Evolutionary conservation across 2,329 filamentous ascomycete genomes (phyloP), one percentile per base, ranked within the genome.

Genomic region (Colletotrichum phormii): DNA sequence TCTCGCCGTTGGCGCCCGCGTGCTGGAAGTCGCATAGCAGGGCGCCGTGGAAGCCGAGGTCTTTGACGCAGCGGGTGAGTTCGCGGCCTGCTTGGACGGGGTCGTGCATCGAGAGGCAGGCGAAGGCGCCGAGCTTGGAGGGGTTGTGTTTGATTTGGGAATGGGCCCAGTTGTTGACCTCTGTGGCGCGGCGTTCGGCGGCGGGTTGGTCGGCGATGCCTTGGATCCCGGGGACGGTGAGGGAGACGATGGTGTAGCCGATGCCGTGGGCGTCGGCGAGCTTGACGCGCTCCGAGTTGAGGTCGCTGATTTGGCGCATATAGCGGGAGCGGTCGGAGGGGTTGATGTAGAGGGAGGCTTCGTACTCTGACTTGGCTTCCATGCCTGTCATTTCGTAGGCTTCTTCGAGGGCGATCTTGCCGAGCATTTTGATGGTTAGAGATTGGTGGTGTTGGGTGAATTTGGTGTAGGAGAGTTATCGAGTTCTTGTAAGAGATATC

Each of bases 21-120:
- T 88, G 86, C 77, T 93, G 91, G 2, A 86, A 89, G 77, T 92
- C 89, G 77, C 91, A 91, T 58, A 93, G 85, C 5, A 93, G 81
- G 4, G 86, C 89, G 3, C 91, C 90, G 72, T 89, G 86, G 82
- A 92, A 92, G n/a, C 90, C 89, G 61, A 87, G 82, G 72, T 90
- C 79, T 1, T 82, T 87, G 5, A 92, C 87, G 64, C 87, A 89
- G 63, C 89, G 84, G 57, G 80, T 79, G 2, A 90, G 82, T 74
- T 90, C 89, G 3, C 79, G 81, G 1, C 85, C 84, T 9, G 88
- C 88, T 66, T 87, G 81, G 0, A 81, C 75, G 0, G 88, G 87
- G 74, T 89, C 81, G 77, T 90, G 88, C 88, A 88, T 88, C 15
- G 86, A 87, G 0, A 88, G 79, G 1, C 67, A 84, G 78, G 85